Evolutionary conservation across 306 rosid species (phyloP), one percentile per base, ranked within the genome.

Genomic region (Vigna radiata): DNA sequence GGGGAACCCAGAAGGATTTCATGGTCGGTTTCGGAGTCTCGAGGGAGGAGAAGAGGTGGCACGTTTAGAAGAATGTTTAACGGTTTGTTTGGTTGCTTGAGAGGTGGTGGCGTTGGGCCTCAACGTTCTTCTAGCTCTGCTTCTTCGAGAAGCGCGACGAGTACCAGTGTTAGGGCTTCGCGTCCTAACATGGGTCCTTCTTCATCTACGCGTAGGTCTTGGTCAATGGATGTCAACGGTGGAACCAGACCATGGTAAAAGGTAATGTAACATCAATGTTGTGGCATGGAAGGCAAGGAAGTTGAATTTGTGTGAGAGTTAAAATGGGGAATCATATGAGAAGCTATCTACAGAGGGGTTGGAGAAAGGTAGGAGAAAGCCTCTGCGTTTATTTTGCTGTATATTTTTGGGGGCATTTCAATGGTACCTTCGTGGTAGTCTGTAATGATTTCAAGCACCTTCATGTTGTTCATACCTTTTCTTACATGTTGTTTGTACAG

Each of bases 181-280:
- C 36, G 13, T 25, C 14, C 71, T 1, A 14, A 63, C 17, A 4
- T 25, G 66, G 79, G n/a, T 55, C 8, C 73, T 17, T 46, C 73
- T 17, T 7, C 73, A 1, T 17, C 81, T 79, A 19, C 85, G 11
- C 89, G 89, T 8, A 88, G 98, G 59, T 90, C 90, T 46, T 93
- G 98, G 98, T 89, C 94, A 27, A 84, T 84, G 91, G 94, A 93
- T 1, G 93, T 83, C 31, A 85, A 89, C 72, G 78, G 85, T 27
- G 90, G 98, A 31, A 68, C 33, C 9, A 82, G 86, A 8, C 72
- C 80, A 1, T 89, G 91, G 94, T 91, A 68, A n/a, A n/a, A 77
- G 12, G 3, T 55, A 55, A 53, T 17, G 2, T 53, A 17, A 52
- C 60, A 54, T 54, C 2, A 53, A 53, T 53, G 11, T 29, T 50